Evolutionary conservation across 106 monocot species (phyloP).

Genomic region (Dactylorhiza incarnata): DNA sequence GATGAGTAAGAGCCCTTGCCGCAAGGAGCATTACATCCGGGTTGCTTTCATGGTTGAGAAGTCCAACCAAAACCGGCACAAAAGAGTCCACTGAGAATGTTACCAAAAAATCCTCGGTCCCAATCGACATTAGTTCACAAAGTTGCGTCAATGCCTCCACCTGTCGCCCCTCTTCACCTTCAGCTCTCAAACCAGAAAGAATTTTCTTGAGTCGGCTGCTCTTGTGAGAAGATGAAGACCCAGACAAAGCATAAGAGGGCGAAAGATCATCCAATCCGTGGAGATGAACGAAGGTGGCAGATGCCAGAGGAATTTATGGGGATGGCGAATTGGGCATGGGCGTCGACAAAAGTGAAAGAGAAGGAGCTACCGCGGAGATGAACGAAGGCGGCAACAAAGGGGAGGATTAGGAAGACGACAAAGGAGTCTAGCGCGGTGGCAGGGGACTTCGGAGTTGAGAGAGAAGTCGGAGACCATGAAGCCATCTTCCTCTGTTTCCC

Average conservation of each 20-base stretch:
- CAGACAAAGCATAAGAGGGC: constrained; percentile 49
- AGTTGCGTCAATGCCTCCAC: constrained; percentile 93
- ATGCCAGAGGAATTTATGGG: no score
- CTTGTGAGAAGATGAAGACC: constrained; percentile 41
- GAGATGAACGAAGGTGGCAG: no score
- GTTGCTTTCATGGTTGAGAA: constrained; percentile 82
- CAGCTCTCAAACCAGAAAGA: constrained; percentile 61
- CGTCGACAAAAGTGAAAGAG: constrained; percentile 87
- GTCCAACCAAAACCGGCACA: constrained; percentile 79
- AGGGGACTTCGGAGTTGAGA: background rate
- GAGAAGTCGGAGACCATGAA: background rate
- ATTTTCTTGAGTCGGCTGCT: constrained; percentile 81
- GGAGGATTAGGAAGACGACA: constrained; percentile 22
- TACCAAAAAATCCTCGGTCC: constrained; percentile 78
- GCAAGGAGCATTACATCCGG: constrained; percentile 93
- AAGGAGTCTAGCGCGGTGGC: background rate
- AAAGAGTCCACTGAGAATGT: constrained; percentile 92
- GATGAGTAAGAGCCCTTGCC: constrained; percentile 81
- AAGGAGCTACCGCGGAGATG: constrained; percentile 45
- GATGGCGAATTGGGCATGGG: constrained; percentile 86
- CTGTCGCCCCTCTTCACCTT: constrained; percentile 86
- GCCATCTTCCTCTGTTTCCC: no score
- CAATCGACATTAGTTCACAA: constrained; percentile 88
- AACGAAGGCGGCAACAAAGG: constrained; percentile 42
- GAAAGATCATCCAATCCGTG: constrained; percentile 89